Evolutionary conservation across 2,329 filamentous ascomycete species (phyloP).

Genomic region (Xylaria sp.): DNA sequence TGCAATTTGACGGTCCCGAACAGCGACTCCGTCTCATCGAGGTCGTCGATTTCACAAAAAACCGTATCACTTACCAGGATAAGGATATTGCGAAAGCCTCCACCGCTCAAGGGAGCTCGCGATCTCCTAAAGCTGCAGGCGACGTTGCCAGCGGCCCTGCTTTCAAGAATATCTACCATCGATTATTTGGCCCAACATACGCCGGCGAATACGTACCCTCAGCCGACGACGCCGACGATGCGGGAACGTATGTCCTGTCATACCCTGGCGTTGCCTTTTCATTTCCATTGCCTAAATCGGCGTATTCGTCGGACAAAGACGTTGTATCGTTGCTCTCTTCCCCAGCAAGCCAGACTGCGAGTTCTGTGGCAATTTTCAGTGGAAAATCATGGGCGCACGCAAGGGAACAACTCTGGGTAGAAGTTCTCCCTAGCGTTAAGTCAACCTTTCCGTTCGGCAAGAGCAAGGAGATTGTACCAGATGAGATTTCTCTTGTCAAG

Average conservation of each 20-base stretch:
- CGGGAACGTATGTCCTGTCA: conserved; percentile 85
- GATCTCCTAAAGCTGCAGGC: conserved; percentile 37
- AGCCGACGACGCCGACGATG: conserved; percentile 52
- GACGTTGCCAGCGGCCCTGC: conserved; percentile 65
- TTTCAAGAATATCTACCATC: conserved; percentile 90
- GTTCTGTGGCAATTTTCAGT: conserved; percentile 87
- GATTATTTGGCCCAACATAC: conserved; percentile 91
- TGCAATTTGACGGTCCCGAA: conserved; percentile 93
- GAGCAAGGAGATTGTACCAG: conserved; percentile 78
- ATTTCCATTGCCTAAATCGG: conserved; percentile 76
- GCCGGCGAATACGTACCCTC: conserved; percentile 88
- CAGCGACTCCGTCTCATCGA: conserved; percentile 92
- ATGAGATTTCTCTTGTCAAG: conserved; percentile 82
- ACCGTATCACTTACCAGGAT: conserved; percentile 72
- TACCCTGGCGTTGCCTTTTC: conserved; percentile 95
- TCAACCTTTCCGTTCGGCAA: conserved; percentile 71
- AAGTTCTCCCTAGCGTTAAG: conserved; percentile 74
- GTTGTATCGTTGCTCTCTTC: conserved; percentile 87
- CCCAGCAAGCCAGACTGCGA: conserved; percentile 75
- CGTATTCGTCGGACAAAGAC: conserved; percentile 77
- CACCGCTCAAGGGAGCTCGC: conserved; percentile 42
- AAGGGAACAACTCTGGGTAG: conserved; percentile 76
- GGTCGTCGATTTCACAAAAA: conserved; percentile 86
- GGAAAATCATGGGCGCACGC: conserved; percentile 91
- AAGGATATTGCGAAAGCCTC: conserved; percentile 72